A percentile compares a stretch with the other conserved stretches of the same genome.
Conservation (phyloP, 2,329 filamentous ascomycete genomes). For the Daldinia sp. region DNA sequence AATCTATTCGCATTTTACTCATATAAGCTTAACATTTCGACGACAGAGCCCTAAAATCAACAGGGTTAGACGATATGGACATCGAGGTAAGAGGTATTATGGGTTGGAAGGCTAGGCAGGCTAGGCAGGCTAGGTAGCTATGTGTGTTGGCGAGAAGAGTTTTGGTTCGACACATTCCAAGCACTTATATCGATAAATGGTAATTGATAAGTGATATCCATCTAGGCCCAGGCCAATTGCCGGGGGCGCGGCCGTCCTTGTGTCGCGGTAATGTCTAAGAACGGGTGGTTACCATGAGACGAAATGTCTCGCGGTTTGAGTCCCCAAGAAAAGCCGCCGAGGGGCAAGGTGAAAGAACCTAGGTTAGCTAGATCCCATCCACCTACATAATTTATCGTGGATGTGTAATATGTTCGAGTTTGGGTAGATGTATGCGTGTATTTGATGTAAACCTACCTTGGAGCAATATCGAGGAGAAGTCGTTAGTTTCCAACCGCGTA, state of each 20-base stretch:
- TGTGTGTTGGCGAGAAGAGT: too few relatives aligned
- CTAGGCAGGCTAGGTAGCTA: neutral
- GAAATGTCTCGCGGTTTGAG: constrained; percentile 31
- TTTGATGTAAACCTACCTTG: neutral
- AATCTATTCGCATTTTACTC: neutral
- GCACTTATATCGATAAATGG: neutral
- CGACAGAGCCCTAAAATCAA: neutral
- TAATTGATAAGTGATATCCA: neutral
- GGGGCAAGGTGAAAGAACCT: neutral
- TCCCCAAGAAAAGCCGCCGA: constrained; percentile 1
- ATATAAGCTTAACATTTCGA: constrained; percentile 5
- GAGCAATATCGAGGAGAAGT: neutral
- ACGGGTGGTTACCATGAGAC: constrained; percentile 30
- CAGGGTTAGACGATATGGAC: too few relatives aligned
- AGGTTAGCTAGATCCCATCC: constrained; percentile 6
- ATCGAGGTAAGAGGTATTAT: neutral
- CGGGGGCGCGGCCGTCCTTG: constrained; percentile 20
- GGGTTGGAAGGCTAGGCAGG: neutral
- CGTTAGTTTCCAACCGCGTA: neutral
- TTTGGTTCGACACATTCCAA: neutral
- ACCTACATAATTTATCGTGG: constrained; percentile 14
- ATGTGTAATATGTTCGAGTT: constrained; percentile 14
- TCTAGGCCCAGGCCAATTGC: constrained; percentile 11
- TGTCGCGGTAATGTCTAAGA: constrained; percentile 28
- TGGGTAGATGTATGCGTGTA: neutral